Evolutionary conservation across 768 basidiomycete genomes (phyloP).

Genomic region (Hericium coralloides): DNA sequence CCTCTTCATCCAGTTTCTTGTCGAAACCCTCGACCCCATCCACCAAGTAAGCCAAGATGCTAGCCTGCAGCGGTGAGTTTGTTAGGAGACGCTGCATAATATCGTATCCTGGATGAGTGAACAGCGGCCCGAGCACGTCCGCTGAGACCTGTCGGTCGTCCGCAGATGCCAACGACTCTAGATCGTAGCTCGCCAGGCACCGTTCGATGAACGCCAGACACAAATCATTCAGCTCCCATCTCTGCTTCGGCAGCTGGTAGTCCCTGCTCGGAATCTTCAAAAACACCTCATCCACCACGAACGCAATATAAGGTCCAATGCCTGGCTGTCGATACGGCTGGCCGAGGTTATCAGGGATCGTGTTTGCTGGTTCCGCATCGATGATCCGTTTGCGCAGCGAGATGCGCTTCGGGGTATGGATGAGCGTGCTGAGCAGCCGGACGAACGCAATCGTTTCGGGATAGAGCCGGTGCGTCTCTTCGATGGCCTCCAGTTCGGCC

Average conservation of each 20-base stretch:
- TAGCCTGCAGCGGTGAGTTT: slow-evolving; percentile 59
- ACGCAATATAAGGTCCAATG: slow-evolving; percentile 73
- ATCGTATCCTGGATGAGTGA: slow-evolving; percentile 82
- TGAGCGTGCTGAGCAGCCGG: slow-evolving; percentile 67
- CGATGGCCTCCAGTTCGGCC: slow-evolving; percentile 82
- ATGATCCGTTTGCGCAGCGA: slow-evolving; percentile 49
- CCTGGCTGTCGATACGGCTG: slow-evolving; percentile 76
- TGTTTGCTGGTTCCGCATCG: slow-evolving; percentile 55
- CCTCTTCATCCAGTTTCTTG: slow-evolving; percentile 55
- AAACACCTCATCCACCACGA: slow-evolving; percentile 87
- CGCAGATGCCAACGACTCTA: slow-evolving; percentile 52
- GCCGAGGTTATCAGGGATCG: slow-evolving; percentile 74
- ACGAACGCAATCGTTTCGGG: slow-evolving; percentile 88
- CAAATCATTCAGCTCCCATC: slow-evolving; percentile 82
- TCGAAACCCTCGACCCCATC: slow-evolving; percentile 76
- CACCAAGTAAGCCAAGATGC: slow-evolving; percentile 69
- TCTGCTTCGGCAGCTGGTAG: slow-evolving; percentile 64
- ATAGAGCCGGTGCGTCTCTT: slow-evolving; percentile 68
- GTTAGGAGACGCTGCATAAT: slow-evolving; percentile 74
- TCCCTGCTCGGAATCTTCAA: slow-evolving; percentile 67
- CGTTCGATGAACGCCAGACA: slow-evolving; percentile 83
- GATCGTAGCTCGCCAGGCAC: slow-evolving; percentile 70
- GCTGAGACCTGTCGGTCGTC: slow-evolving; percentile 43
- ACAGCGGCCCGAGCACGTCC: slow-evolving; percentile 47
- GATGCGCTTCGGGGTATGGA: slow-evolving; percentile 75